Evolutionary conservation across 2,329 filamentous ascomycete species (phyloP), one percentile per base, ranked within the genome.

Genomic region (Alternaria novae-zelandiae): DNA sequence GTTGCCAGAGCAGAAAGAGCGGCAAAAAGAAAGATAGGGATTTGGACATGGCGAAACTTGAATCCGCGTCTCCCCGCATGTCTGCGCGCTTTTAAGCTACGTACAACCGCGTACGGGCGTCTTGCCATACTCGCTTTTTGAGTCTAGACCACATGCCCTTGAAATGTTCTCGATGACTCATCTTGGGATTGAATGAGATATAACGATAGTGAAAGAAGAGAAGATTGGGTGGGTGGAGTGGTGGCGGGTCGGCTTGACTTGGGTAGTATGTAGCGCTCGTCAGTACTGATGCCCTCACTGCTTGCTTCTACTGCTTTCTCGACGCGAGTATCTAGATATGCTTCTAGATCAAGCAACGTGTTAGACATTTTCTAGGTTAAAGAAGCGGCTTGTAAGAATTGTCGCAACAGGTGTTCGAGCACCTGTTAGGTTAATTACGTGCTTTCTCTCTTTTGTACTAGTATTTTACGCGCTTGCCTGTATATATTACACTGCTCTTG

Each of bases 311-410:
- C 36, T 17, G n/a, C 15, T 17, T 11, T 17, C n/a, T 41, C 36
- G 4, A 17, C n/a, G 9, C 9, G 1, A 3, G 15, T 41, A 11
- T 41, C 9, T 41, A 41, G 36, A n/a, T 17, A 41, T 0, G n/a
- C 4, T 3, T 11, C 17, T 3, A 17, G 36, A 11, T 41, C 3
- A 41, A 41, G 9, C n/a, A 3, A 41, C 0, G 36, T 41, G 2
- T 6, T 9, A 9, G n/a, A 41, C 4, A 17, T 6, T 6, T 41
- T 2, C 2, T 41, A 5, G n/a, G 15, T 5, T 17, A 0, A 17
- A 6, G 6, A 41, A 2, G 9, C 0, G 36, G 2, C 0, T 11
- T 41, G 36, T 17, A 11, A 11, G 9, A n/a, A n/a, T n/a, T n/a
- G n/a, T n/a, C n/a, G n/a, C n/a, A 12, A 25, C 9, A 25, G 25